phyloP scores from a whole-genome alignment of 2,329 filamentous ascomycete genomes.

The Epicoccum nigrum region DNA sequence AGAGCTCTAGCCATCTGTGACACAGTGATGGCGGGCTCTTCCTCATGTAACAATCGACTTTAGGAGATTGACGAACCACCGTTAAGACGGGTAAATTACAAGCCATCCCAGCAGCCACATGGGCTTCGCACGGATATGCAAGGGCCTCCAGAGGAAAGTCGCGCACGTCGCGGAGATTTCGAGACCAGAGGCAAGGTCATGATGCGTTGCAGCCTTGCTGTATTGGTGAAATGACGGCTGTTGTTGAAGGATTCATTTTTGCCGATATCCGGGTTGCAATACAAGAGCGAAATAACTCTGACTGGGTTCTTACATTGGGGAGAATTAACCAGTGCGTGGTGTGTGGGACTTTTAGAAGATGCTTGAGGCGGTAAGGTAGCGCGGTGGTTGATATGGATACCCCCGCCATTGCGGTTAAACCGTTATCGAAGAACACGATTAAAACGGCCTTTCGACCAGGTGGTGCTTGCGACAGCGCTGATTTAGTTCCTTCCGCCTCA shows the following conservation, averaged over 20 bases:
- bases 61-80: not conserved
- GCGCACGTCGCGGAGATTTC: constrained; percentile 14
- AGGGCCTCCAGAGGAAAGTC: not conserved
- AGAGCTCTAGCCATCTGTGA: not conserved
- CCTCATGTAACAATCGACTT: not conserved
- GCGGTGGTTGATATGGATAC: constrained; percentile 15
- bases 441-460: constrained; percentile 7
- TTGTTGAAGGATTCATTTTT: constrained; percentile 6
- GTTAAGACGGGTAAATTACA: constrained; percentile 1
- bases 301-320: not conserved
- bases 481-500: constrained; percentile 1
- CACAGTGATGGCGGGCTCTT: constrained; percentile 13
- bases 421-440: constrained; percentile 5
- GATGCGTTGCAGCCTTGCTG: constrained; percentile 3
- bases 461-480: constrained; percentile 5
- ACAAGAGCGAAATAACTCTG: not conserved
- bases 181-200: constrained; percentile 8
- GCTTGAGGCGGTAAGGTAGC: constrained; percentile 15
- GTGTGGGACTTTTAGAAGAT: not conserved
- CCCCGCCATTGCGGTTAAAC: constrained; percentile 1
- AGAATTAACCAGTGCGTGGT: not conserved
- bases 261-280: constrained; percentile 6
- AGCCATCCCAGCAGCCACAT: constrained; percentile 11
- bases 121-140: constrained; percentile 6
- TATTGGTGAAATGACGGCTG: constrained; percentile 3